Conservation (phyloP, 768 basidiomycete genomes). For the Collybiopsis luxurians region DNA sequence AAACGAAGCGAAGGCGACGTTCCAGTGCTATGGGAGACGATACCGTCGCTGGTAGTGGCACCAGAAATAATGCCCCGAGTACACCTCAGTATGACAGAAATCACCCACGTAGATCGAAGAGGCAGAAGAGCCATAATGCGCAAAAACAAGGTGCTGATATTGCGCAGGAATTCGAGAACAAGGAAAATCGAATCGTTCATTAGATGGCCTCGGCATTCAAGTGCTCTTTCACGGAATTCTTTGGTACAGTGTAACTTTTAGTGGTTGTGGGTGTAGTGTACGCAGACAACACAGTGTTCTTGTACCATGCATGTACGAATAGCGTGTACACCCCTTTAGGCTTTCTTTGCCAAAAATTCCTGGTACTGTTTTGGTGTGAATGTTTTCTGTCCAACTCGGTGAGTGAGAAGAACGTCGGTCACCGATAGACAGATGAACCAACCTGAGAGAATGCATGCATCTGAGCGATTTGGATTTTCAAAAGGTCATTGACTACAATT, state of each 20-base stretch:
- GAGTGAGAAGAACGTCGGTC: background rate
- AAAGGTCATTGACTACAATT: slow-evolving; percentile 64
- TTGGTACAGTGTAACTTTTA: too few relatives aligned
- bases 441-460: slow-evolving; percentile 91
- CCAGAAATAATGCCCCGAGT: too few relatives aligned
- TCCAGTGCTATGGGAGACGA: background rate
- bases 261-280: too few relatives aligned
- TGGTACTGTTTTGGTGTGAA: slow-evolving; percentile 69
- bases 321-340: background rate
- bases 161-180: background rate
- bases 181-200: background rate
- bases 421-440: slow-evolving; percentile 23
- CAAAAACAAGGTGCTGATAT: background rate
- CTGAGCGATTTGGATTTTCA: slow-evolving; percentile 72
- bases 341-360: slow-evolving; percentile 36
- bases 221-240: too few relatives aligned
- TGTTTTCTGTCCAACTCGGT: slow-evolving; percentile 53
- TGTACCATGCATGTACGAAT: too few relatives aligned
- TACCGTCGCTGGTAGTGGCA: background rate
- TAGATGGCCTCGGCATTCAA: background rate
- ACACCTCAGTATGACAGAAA: background rate
- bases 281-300: too few relatives aligned
- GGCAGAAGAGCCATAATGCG: background rate
- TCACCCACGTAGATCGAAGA: slow-evolving; percentile 1
- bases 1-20: background rate